Evolutionary conservation across 2,329 filamentous ascomycete genomes (phyloP), one percentile per base, ranked within the genome.

Genomic region (Fusarium pininemorale): DNA sequence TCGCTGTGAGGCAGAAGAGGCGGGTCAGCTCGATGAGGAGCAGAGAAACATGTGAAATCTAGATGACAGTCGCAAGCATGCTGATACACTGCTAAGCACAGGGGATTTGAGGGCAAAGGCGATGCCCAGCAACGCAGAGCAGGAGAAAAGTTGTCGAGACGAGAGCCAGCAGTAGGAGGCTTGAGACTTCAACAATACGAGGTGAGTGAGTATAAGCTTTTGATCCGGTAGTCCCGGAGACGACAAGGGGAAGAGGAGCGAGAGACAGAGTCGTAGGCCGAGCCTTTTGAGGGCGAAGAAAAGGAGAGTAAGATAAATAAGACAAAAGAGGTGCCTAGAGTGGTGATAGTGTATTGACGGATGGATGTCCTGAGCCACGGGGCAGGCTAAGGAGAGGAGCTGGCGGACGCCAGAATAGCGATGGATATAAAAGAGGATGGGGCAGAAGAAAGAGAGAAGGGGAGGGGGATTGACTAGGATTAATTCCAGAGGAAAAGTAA

Each of bases 41-140:
- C 68, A 78, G 57, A 50, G 63, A 66, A 75, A 66, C 60, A 73
- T 69, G 63, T 60, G 66, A 75, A 70, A 65, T 69, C 74, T 74
- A 72, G 69, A 66, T 77, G 68, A 75, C 75, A 63, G 58, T 71
- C 64, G 69, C 39, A 74, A 69, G 68, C 73, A 77, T 77, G 74
- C 75, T 74, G 58, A 61, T 51, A 51, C 50, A 45, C 57, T 70
- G 74, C 73, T 59, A 75, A 66, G 69, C 62, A 76, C 62, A 47
- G 51, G 51, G 50, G 45, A 63, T 57, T 64, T 62, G 64, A 65
- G 67, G 56, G 68, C 55, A 62, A 56, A 59, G 63, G 53, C 67
- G 48, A 74, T 60, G 60, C 71, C 67, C 59, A 65, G 59, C 64
- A 69, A 69, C 38, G 54, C 53, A 62, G 42, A 28, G 42, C 41